Percentiles rank a stretch among this genome's conserved stretches.
Evolutionary conservation across 148 eudicot species (phyloP).

Genomic region (Heliamphora exappendiculata): DNA sequence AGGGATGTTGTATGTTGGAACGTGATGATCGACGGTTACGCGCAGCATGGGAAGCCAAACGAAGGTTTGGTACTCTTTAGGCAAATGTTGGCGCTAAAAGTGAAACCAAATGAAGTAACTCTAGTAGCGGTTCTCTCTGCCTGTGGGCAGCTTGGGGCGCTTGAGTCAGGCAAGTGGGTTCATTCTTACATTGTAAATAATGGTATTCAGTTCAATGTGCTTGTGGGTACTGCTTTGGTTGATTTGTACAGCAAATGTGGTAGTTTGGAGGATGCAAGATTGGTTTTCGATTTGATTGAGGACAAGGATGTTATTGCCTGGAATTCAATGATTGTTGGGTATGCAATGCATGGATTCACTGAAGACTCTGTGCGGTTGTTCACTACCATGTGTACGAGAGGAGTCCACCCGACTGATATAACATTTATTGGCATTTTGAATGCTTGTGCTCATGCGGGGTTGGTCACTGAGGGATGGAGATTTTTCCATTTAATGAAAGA

Average conservation of each 20-base stretch:
- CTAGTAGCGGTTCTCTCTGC: conserved; percentile 61
- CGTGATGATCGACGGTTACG: conserved; percentile 86
- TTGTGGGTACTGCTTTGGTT: conserved; percentile 60
- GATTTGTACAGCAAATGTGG: conserved; percentile 96
- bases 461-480: conserved; percentile 50
- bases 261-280: conserved; percentile 58
- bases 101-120: conserved; percentile 57
- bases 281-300: conserved; percentile 51
- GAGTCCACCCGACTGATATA: conserved; percentile 57
- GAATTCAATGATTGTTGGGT: conserved; percentile 81
- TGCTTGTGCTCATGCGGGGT: conserved; percentile 82
- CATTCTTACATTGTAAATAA: conserved; percentile 59
- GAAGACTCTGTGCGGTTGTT: conserved; percentile 51
- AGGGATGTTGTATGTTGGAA: conserved; percentile 87
- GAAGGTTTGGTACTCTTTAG: conserved; percentile 61
- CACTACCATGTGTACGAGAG: conserved; percentile 28
- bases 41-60: conserved; percentile 54
- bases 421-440: conserved; percentile 75
- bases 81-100: conserved; percentile 40
- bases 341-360: conserved; percentile 76
- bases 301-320: conserved; percentile 68
- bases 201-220: conserved; percentile 32
- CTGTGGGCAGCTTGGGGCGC: conserved; percentile 78
- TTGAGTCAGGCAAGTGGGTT: conserved; percentile 74
- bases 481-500: conserved; percentile 50